phyloP scores from a whole-genome alignment of 345 rosid species.

The Pistacia atlantica region DNA sequence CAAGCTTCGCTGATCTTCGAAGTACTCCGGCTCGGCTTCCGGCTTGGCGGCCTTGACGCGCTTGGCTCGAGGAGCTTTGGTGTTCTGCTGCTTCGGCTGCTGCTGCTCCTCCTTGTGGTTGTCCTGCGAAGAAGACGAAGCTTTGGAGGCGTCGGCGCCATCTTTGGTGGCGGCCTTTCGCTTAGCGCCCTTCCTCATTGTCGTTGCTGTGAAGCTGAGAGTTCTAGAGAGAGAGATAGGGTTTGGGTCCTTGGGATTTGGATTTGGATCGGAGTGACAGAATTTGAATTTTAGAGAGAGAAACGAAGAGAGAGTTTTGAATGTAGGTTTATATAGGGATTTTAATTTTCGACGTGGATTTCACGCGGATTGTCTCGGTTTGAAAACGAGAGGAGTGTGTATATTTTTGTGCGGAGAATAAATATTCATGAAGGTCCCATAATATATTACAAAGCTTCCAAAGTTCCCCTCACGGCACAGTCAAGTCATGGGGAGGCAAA shows the following conservation, averaged over 20 bases:
- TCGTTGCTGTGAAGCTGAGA: not conserved
- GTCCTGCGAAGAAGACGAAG: slow-evolving; percentile 25
- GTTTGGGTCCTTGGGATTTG: slow-evolving; percentile 3
- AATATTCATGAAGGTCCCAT: not conserved
- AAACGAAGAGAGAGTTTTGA: not conserved
- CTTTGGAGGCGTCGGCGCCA: slow-evolving; percentile 34
- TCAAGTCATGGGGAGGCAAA: too few relatives aligned
- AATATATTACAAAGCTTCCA: too few relatives aligned
- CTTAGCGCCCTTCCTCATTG: slow-evolving; percentile 55
- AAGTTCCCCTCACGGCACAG: not conserved
- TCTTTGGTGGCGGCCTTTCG: slow-evolving; percentile 37
- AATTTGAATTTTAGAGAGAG: slow-evolving; percentile 30
- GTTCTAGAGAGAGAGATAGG: slow-evolving; percentile 5
- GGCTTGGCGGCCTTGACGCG: slow-evolving; percentile 52
- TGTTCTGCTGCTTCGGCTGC: slow-evolving; percentile 18
- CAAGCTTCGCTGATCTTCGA: slow-evolving; percentile 85
- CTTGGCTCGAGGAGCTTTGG: slow-evolving; percentile 51
- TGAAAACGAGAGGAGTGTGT: too few relatives aligned
- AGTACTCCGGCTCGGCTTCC: slow-evolving; percentile 68
- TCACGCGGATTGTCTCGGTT: slow-evolving; percentile 11
- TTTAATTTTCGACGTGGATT: slow-evolving; percentile 17
- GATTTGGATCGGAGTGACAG: slow-evolving; percentile 9
- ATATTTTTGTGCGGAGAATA: too few relatives aligned
- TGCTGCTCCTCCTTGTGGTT: slow-evolving; percentile 3
- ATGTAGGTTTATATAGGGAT: not conserved